These are phyloP conservation scores for Naganishia albida DNA, from an alignment of 1,284 basidiomycete genomes.

Conservation along the genomic window DNA sequence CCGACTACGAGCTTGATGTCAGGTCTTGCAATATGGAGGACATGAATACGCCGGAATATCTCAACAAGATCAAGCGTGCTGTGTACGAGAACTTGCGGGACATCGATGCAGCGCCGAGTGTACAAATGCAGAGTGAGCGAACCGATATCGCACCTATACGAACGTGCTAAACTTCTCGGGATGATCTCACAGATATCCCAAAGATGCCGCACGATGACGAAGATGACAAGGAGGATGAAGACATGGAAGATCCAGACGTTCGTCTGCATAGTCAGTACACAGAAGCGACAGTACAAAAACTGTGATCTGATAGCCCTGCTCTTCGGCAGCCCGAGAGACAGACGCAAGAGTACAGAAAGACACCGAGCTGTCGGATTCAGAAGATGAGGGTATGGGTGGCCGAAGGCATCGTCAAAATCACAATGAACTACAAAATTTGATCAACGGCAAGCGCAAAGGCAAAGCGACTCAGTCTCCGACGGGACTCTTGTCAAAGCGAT, in stretches of 20 bases:
- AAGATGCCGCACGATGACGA: conserved; percentile 77
- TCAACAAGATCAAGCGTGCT: conserved; percentile 88
- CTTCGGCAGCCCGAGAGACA: conserved; percentile 44
- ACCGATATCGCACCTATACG: conserved; percentile 4
- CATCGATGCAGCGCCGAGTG: conserved; percentile 81
- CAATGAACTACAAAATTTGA: conserved; percentile 35
- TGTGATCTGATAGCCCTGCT: background rate
- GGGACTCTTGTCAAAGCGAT: conserved; percentile 6
- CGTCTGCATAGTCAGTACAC: conserved; percentile 63
- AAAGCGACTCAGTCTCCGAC: conserved; percentile 28
- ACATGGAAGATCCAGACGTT: conserved; percentile 71
- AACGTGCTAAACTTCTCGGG: conserved; percentile 36
- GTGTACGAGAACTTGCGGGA: conserved; percentile 88
- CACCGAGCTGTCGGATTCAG: conserved; percentile 56
- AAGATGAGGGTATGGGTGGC: conserved; percentile 57
- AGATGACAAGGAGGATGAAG: conserved; percentile 77
- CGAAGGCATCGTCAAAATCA: conserved; percentile 50
- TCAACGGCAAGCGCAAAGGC: conserved; percentile 27
- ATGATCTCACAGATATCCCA: conserved; percentile 65
- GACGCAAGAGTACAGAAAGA: conserved; percentile 51
- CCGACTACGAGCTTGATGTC: conserved; percentile 96
- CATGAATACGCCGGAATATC: conserved; percentile 87
- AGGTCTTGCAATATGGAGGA: conserved; percentile 95
- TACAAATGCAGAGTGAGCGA: conserved; percentile 77
- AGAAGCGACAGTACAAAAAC: background rate